Base-by-base conservation (phyloP, 1,139 yeast species). In the Diutina neorugosa region DNA sequence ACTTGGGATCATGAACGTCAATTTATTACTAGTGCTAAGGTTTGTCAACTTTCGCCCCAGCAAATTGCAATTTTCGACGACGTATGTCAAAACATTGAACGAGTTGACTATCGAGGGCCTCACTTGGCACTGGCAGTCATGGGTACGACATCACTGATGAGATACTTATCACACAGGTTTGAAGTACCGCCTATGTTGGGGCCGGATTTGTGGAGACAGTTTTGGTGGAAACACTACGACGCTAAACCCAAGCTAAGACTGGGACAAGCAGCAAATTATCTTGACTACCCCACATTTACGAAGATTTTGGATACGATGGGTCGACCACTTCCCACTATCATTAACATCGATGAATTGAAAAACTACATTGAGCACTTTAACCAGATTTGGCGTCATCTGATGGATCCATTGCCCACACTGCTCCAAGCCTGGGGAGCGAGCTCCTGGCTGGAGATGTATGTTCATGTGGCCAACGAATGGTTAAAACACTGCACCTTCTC, bases 131-230 rank as follows among this genome's bases (percentile, higher is more conserved):
- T 16, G 40, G n/a, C 40, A 4, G 50, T 46, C 4, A 12, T 34
- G 40, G 50, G 50, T 16, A 27, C 37, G 14, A 8, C 12, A 16
- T 12, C 37, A 4, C 50, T 27, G 40, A 7, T 46, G 12, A 37
- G 50, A 19, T 46, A 46, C 12, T 20, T 27, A 4, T 9, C 27
- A 2, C 41, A 46, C 23, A 18, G 40, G 14, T 46, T 46, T 27
- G 50, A 27, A 11, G 21, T 46, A 14, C 50, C 50, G 14, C 50
- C 50, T 4, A 46, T 46, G 50, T 9, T 46, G 37, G 40, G 40
- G 7, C n/a, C 20, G 8, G 19, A n/a, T 7, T 18, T 14, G 21
- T 46, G 50, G 50, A 12, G 50, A n/a, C 21, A 16, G 12, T 46
- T 12, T 18, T 46, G 50, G 50, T 46, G 37, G 40, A 8, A 2